Percentiles rank a stretch among this genome's conserved stretches.
Conservation (phyloP, 2,329 filamentous ascomycete species). For the Colletotrichum sp. region DNA sequence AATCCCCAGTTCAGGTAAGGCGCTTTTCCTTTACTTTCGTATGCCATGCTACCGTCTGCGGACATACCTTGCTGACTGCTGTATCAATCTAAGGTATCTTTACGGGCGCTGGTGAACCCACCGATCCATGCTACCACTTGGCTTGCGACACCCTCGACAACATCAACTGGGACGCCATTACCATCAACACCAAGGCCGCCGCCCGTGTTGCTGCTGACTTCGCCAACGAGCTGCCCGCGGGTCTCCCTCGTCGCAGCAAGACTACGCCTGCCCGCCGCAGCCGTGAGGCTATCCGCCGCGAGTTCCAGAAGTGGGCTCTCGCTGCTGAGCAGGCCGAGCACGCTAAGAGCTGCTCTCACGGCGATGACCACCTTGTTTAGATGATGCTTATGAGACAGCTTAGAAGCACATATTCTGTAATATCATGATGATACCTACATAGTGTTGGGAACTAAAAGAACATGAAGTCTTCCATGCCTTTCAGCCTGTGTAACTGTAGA, state of each 20-base stretch:
- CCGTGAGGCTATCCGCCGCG: conserved; percentile 20
- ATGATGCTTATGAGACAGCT: neutral
- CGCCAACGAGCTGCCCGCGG: conserved; percentile 36
- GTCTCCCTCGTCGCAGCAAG: conserved; percentile 34
- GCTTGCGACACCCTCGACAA: conserved; percentile 44
- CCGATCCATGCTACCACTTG: conserved; percentile 44
- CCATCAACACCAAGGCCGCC: conserved; percentile 47
- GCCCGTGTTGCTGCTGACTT: conserved; percentile 51
- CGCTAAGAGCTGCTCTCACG: conserved; percentile 19
- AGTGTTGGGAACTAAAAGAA: neutral
- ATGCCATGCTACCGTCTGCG: too few species aligned
- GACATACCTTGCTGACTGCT: too few species aligned
- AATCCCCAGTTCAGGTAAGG: too few species aligned
- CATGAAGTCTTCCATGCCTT: neutral
- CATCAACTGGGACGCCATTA: conserved; percentile 45
- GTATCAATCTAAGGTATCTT: conserved; percentile 32
- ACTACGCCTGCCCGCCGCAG: conserved; percentile 24
- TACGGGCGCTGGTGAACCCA: conserved; percentile 39
- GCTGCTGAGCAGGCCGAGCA: conserved; percentile 21
- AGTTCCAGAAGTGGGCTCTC: conserved; percentile 23
- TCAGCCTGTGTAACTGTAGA: neutral
- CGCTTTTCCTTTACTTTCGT: too few species aligned
- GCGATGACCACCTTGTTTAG: conserved; percentile 1
- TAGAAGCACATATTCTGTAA: neutral
- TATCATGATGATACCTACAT: neutral